phyloP scores from a whole-genome alignment of 805 yeast genomes.

The Wickerhamomyces pijperi region DNA sequence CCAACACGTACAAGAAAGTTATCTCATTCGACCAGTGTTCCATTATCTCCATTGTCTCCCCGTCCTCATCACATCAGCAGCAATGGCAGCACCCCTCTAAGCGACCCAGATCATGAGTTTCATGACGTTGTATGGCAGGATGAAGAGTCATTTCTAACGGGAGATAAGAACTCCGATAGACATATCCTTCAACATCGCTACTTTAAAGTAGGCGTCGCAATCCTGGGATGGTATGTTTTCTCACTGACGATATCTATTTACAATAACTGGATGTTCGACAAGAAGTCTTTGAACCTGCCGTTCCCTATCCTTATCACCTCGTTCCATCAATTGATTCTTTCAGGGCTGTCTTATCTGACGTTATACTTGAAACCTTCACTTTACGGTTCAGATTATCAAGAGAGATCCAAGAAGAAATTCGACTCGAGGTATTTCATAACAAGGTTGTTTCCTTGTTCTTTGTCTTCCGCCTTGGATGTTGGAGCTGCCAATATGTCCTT shows the following conservation, averaged over 20 bases:
- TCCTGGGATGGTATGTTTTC: slow-evolving; percentile 57
- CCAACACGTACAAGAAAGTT: not conserved
- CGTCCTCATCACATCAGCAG: not conserved
- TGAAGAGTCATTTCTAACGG: not conserved
- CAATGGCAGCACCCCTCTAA: not conserved
- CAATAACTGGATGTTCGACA: slow-evolving; percentile 96
- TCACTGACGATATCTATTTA: slow-evolving; percentile 65
- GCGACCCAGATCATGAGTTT: too few relatives aligned
- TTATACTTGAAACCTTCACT: slow-evolving; percentile 11
- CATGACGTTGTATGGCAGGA: too few relatives aligned
- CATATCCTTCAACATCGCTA: not conserved
- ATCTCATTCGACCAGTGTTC: not conserved
- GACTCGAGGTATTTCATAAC: slow-evolving; percentile 28
- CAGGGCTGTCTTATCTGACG: slow-evolving; percentile 29
- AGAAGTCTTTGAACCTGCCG: slow-evolving; percentile 56
- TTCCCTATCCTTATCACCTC: slow-evolving; percentile 82
- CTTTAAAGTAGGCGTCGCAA: slow-evolving; percentile 3
- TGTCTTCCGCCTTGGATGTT: slow-evolving; percentile 87
- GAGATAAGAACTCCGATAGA: not conserved
- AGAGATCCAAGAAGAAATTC: slow-evolving; percentile 8
- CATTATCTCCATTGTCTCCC: not conserved
- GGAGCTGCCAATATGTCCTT: slow-evolving; percentile 86
- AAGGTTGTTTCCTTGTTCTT: slow-evolving; percentile 70
- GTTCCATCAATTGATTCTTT: slow-evolving; percentile 71
- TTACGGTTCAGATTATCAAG: slow-evolving; percentile 1